phyloP scores from a whole-genome alignment of 225 moss, liverwort and hornwort genomes.

The Sphagnum tenellum region DNA sequence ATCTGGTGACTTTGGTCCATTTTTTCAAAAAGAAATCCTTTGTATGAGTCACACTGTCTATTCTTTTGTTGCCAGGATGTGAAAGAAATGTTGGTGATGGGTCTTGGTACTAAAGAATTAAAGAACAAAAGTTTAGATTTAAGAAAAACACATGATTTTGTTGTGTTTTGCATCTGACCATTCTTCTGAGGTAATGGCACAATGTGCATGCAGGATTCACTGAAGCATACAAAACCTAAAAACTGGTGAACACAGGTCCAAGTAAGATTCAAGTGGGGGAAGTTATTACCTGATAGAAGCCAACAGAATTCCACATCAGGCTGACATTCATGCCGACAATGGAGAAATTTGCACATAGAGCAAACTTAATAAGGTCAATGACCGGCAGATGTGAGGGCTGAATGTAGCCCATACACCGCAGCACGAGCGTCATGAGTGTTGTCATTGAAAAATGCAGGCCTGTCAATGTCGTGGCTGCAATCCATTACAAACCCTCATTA shows the following conservation, averaged over 20 bases:
- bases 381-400: constrained; percentile 53
- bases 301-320: constrained; percentile 69
- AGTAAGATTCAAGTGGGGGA: neutral
- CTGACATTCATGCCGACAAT: constrained; percentile 67
- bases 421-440: constrained; percentile 47
- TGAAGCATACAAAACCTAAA: neutral
- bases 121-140: neutral
- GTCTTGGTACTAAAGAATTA: too few relatives aligned
- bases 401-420: constrained; percentile 41
- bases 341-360: constrained; percentile 53
- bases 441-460: constrained; percentile 61
- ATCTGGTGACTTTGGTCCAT: too few relatives aligned
- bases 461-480: constrained; percentile 60
- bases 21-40: too few relatives aligned
- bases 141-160: too few relatives aligned
- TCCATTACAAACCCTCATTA: neutral
- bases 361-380: constrained; percentile 52
- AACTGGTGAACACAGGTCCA: neutral
- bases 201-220: too few relatives aligned
- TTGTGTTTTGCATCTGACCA: too few relatives aligned
- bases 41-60: too few relatives aligned
- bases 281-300: constrained; percentile 44
- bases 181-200: too few relatives aligned
- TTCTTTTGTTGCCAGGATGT: too few relatives aligned
- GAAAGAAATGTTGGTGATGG: too few relatives aligned